Evolutionary conservation across 345 rosid species (phyloP).

Genomic region (Dovyalis caffra): DNA sequence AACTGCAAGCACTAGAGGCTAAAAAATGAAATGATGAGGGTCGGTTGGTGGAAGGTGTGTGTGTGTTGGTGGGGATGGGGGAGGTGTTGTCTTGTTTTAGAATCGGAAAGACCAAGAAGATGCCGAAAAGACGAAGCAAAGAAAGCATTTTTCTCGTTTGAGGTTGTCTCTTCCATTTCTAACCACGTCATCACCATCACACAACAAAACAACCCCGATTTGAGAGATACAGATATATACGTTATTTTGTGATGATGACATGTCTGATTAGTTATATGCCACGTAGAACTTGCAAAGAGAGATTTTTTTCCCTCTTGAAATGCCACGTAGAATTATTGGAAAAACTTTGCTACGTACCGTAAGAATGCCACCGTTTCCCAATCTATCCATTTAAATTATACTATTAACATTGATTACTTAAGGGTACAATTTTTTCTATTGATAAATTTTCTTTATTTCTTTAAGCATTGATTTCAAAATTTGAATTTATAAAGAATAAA

Average conservation of each 20-base stretch:
- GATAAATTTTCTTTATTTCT: no score
- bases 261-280: background rate
- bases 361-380: no score
- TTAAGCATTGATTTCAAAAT: no score
- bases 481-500: no score
- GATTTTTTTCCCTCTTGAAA: no score
- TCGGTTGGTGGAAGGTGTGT: conserved; percentile 14
- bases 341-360: no score
- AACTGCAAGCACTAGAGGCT: conserved; percentile 9
- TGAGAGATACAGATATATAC: background rate
- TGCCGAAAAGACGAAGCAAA: conserved; percentile 25
- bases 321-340: no score
- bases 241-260: conserved; percentile 17
- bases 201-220: conserved; percentile 3
- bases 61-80: conserved; percentile 6
- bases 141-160: conserved; percentile 32
- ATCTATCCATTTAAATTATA: no score
- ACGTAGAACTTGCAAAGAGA: background rate
- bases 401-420: no score
- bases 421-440: no score
- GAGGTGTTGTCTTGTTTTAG: background rate
- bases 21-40: conserved; percentile 28
- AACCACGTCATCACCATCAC: conserved; percentile 20
- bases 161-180: background rate
- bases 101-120: conserved; percentile 13